phyloP scores from a whole-genome alignment of 495 filamentous ascomycete species.

The Xeromyces bisporus region DNA sequence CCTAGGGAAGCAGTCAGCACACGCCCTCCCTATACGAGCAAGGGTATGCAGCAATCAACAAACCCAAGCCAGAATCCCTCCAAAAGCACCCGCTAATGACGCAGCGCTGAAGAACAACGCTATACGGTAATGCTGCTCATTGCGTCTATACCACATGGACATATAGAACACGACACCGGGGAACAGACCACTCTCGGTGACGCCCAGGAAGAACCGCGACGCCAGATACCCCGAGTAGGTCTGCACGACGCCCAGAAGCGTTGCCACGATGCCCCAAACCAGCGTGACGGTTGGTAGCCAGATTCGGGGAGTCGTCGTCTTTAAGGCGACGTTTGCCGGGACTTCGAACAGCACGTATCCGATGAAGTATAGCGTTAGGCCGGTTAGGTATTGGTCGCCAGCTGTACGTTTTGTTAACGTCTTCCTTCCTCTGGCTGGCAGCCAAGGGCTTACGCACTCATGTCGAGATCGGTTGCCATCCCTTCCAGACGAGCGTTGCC shows the following conservation, averaged over 20 bases:
- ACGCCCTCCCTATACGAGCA: background rate
- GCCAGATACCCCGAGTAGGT: constrained; percentile 47
- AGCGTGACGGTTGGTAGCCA: constrained; percentile 42
- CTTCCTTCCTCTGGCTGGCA: background rate
- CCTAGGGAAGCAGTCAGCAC: constrained; percentile 12
- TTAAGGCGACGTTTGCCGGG: constrained; percentile 59
- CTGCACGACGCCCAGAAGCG: constrained; percentile 50
- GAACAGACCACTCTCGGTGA: constrained; percentile 41
- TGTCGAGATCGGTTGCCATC: constrained; percentile 42
- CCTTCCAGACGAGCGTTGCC: constrained; percentile 46
- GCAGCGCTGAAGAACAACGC: constrained; percentile 62
- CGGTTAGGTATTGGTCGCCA: constrained; percentile 54
- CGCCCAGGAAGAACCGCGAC: constrained; percentile 30
- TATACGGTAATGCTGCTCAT: constrained; percentile 54
- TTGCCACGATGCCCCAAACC: constrained; percentile 49
- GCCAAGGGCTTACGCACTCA: constrained; percentile 26
- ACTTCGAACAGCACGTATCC: constrained; percentile 59
- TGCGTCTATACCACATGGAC: constrained; percentile 71
- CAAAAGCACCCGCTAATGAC: constrained; percentile 63
- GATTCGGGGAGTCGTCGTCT: constrained; percentile 46
- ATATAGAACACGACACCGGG: constrained; percentile 69
- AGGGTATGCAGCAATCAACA: background rate
- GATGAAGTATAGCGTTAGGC: constrained; percentile 58
- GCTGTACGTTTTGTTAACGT: constrained; percentile 12
- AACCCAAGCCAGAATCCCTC: constrained; percentile 53